Conservation (phyloP, 2,329 filamentous ascomycete genomes). For the Penicillium sp. region DNA sequence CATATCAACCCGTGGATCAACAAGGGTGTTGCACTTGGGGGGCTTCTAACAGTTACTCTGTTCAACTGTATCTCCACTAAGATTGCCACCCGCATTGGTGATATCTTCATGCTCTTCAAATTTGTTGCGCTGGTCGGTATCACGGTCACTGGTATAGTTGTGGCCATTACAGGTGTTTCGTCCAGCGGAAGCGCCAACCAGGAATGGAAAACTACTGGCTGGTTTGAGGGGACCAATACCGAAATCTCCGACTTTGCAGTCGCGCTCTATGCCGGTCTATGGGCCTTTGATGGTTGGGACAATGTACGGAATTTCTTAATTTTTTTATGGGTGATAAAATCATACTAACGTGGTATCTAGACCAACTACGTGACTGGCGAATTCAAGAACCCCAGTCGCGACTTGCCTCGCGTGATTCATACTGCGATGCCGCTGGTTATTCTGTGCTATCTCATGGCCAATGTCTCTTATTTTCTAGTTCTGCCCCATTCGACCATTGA, state of each 20-base stretch:
- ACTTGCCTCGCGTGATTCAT: constrained; percentile 92
- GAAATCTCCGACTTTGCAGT: constrained; percentile 87
- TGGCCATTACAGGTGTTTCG: constrained; percentile 80
- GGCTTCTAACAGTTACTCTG: constrained; percentile 72
- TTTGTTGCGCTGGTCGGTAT: constrained; percentile 86
- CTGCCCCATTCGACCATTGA: constrained; percentile 78
- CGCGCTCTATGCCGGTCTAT: constrained; percentile 89
- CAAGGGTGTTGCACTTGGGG: constrained; percentile 79
- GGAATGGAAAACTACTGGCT: constrained; percentile 83
- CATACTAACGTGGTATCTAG: constrained; percentile 33
- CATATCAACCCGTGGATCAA: constrained; percentile 82
- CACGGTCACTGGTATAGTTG: constrained; percentile 82
- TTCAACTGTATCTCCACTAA: constrained; percentile 90
- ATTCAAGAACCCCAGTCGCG: constrained; percentile 85
- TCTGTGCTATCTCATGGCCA: constrained; percentile 82
- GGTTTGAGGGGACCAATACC: constrained; percentile 82
- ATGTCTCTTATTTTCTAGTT: constrained; percentile 91
- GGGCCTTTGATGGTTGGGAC: constrained; percentile 99
- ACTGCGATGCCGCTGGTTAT: constrained; percentile 96
- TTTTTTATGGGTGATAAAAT: not conserved
- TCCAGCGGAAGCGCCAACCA: constrained; percentile 70
- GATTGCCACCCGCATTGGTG: constrained; percentile 80
- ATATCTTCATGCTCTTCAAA: constrained; percentile 95
- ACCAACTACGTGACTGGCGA: constrained; percentile 98
- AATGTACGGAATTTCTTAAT: constrained; percentile 64